Evolutionary conservation across 2,329 filamentous ascomycete species (phyloP).

Genomic region (Cytospora paraplurivora): DNA sequence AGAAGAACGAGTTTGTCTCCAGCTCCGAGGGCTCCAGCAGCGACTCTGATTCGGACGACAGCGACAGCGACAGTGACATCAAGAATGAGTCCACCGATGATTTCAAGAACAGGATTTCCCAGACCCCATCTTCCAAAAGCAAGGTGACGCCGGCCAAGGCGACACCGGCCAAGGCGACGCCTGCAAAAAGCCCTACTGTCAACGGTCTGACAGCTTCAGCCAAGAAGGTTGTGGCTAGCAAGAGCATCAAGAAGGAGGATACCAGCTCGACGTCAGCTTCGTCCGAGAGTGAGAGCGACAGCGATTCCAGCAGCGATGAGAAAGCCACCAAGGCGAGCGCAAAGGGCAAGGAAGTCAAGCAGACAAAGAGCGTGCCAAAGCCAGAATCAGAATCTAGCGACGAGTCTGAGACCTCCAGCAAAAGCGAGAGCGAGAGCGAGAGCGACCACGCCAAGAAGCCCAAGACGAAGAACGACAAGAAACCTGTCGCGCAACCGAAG

Average conservation of each 20-base stretch:
- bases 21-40: conserved; percentile 34
- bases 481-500: conserved; percentile 16
- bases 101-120: conserved; percentile 40
- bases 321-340: conserved; percentile 30
- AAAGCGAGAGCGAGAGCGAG: conserved; percentile 36
- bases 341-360: conserved; percentile 23
- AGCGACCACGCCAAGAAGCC: conserved; percentile 34
- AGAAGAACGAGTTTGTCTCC: conserved; percentile 38
- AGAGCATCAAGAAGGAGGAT: conserved; percentile 30
- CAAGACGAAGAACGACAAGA: conserved; percentile 21
- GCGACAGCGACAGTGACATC: conserved; percentile 37
- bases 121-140: conserved; percentile 26
- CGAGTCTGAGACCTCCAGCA: conserved; percentile 30
- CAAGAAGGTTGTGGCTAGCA: conserved; percentile 23
- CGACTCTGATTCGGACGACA: conserved; percentile 37
- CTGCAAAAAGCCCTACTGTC: conserved; percentile 25
- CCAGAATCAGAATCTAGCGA: conserved; percentile 27
- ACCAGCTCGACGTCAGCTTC: conserved; percentile 25
- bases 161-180: conserved; percentile 14
- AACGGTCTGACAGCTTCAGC: conserved; percentile 21
- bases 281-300: conserved; percentile 20
- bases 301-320: conserved; percentile 27
- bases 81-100: conserved; percentile 36
- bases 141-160: conserved; percentile 14
- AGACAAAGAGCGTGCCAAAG: conserved; percentile 28